Evolutionary conservation across 768 basidiomycete genomes (phyloP).

Genomic region (Boletus reticulatus): DNA sequence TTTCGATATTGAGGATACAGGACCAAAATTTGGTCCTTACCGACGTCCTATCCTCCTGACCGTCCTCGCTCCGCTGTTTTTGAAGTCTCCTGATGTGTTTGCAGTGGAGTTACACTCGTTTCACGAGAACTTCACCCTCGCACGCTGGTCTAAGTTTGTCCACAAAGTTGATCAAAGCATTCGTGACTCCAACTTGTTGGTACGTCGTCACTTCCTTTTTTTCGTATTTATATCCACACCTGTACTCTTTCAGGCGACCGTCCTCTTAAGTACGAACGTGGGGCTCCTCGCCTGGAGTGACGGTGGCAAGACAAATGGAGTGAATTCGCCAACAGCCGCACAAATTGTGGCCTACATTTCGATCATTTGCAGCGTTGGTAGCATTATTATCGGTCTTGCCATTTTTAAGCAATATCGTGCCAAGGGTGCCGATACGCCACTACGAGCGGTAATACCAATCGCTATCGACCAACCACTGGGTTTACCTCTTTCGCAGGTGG

Average conservation of each 20-base stretch:
- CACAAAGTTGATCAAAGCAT: conserved; percentile 31
- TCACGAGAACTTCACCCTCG: conserved; percentile 25
- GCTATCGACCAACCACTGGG: neutral
- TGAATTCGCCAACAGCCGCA: conserved; percentile 10
- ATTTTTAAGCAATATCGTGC: conserved; percentile 35
- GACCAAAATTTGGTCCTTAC: conserved; percentile 13
- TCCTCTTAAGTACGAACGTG: conserved; percentile 26
- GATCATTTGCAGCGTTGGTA: conserved; percentile 28
- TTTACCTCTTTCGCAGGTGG: conserved; percentile 17
- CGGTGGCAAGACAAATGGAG: neutral
- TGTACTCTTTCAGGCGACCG: conserved; percentile 22
- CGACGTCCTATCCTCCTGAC: conserved; percentile 18
- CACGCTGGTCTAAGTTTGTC: conserved; percentile 30
- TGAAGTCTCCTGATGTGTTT: conserved; percentile 27
- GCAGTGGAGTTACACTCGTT: conserved; percentile 29
- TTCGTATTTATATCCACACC: neutral
- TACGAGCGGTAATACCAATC: conserved; percentile 22
- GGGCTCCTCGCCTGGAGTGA: conserved; percentile 24
- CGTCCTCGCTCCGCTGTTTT: conserved; percentile 21
- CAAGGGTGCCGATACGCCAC: conserved; percentile 30
- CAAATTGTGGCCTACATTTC: conserved; percentile 30
- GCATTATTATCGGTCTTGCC: conserved; percentile 28
- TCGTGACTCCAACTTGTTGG: conserved; percentile 31
- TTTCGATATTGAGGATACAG: conserved; percentile 28
- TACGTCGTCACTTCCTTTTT: neutral